Conservation (phyloP, 176 grass and related monocot genomes). For the Coix lacrymajobi region DNA sequence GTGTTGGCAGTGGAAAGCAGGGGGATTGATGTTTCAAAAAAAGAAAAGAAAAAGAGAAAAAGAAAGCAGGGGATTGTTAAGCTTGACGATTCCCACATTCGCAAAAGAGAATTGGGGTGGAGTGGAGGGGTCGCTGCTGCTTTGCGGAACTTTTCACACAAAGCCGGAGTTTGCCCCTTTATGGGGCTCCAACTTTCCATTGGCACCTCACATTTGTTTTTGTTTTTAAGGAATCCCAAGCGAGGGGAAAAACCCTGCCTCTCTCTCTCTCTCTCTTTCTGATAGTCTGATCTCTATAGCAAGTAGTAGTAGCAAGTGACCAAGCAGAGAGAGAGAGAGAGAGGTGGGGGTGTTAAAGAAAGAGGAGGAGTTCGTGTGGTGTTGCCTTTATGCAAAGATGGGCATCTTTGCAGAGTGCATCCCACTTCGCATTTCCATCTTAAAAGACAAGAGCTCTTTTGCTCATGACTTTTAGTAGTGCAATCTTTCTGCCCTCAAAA, state of each 20-base stretch:
- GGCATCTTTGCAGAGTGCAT: conserved; percentile 66
- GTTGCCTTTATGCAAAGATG: conserved; percentile 44
- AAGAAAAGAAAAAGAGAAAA: neutral
- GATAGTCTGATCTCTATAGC: neutral
- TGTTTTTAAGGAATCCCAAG: conserved; percentile 43
- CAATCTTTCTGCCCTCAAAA: conserved; percentile 64
- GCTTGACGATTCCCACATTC: conserved; percentile 22
- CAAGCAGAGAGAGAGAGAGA: neutral
- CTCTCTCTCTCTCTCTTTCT: neutral
- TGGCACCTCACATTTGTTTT: conserved; percentile 44
- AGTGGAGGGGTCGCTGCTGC: neutral
- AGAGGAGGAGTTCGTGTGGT: conserved; percentile 14
- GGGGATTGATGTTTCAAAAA: neutral
- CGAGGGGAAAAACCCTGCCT: neutral
- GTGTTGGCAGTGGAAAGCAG: conserved; percentile 16
- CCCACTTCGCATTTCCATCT: conserved; percentile 56
- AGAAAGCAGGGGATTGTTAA: conserved; percentile 5
- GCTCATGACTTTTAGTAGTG: conserved; percentile 63
- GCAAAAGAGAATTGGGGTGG: neutral
- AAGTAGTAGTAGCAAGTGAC: neutral
- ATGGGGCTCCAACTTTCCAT: conserved; percentile 40
- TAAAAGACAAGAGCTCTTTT: conserved; percentile 60
- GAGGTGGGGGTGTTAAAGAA: neutral
- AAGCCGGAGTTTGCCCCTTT: conserved; percentile 43
- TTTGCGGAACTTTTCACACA: conserved; percentile 43